Conservation (phyloP, 371 early-diverging fungal species). For the Syncephalis fuscata region DNA sequence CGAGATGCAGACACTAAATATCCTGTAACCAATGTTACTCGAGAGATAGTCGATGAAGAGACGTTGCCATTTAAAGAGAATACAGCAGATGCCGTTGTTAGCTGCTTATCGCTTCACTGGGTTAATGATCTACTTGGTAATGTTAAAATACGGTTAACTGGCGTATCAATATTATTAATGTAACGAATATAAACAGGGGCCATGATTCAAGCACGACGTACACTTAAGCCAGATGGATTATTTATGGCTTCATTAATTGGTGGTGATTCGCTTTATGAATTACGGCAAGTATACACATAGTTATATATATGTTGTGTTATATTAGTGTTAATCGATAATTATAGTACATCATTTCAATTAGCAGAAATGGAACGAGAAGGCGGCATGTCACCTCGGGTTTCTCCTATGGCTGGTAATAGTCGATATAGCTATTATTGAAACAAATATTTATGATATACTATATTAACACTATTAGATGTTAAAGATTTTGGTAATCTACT, state of each 20-base stretch:
- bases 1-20: slow-evolving; percentile 41
- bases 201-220: slow-evolving; percentile 61
- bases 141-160: too few species aligned
- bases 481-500: slow-evolving; percentile 69
- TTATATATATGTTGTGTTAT: not conserved
- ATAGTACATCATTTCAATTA: slow-evolving; percentile 71
- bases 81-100: slow-evolving; percentile 72
- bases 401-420: slow-evolving; percentile 65
- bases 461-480: slow-evolving; percentile 24
- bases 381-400: slow-evolving; percentile 81
- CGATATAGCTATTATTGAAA: not conserved
- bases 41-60: slow-evolving; percentile 76
- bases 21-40: slow-evolving; percentile 46
- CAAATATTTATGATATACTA: not conserved
- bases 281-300: slow-evolving; percentile 22
- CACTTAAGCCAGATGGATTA: slow-evolving; percentile 79
- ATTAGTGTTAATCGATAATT: not conserved
- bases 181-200: slow-evolving; percentile 20
- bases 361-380: slow-evolving; percentile 83
- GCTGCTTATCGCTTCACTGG: slow-evolving; percentile 84
- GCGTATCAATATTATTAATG: not conserved
- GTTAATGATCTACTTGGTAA: slow-evolving; percentile 84
- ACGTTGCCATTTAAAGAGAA: slow-evolving; percentile 54
- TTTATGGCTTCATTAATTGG: slow-evolving; percentile 88
- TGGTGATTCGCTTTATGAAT: slow-evolving; percentile 87